Evolutionary conservation across 2,329 filamentous ascomycete genomes (phyloP), one percentile per base, ranked within the genome.

Genomic region (Ramularia collo-cygni): DNA sequence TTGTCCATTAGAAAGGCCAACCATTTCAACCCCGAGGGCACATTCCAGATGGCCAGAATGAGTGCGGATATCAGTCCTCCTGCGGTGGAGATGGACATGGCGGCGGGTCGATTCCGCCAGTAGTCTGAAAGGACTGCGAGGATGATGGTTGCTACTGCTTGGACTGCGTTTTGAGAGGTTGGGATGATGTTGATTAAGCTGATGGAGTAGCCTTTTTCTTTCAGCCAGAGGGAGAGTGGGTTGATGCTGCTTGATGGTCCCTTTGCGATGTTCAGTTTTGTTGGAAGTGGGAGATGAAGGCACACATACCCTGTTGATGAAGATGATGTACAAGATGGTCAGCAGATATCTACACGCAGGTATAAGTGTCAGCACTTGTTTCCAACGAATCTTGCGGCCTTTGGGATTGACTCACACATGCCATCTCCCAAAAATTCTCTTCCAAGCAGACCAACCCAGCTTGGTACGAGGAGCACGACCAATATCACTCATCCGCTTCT

Each of bases 401-500:
- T n/a, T n/a, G n/a, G n/a, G n/a, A n/a, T n/a, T n/a, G n/a, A n/a
- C n/a, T n/a, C n/a, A n/a, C 1, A 83, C 75, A 46, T 79, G 79
- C 79, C 80, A 83, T 4, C 72, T 75, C 0, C 68, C 66, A 41
- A 82, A 74, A 13, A 83, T 81, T 21, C 47, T 45, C 56, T 43
- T 66, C 57, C 8, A 72, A 58, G 13, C 71, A 68, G 55, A 74
- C 70, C 4, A 69, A 51, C 44, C 48, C 17, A 51, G 39, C 36
- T 43, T 44, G 35, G 28, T 48, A 4, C 48, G 31, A 15, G 46
- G 43, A 18, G 48, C 48, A 16, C 46, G 34, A 3, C 46, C 48
- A 12, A 51, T 38, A 1, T 37, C 39, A 4, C 68, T 47, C 71
- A 76, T 75, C 17, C 73, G 59, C 45, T 67, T 68, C 38, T 66